Evolutionary conservation across 208 protist species (phyloP).

Genomic region (Trypanosoma mega): DNA sequence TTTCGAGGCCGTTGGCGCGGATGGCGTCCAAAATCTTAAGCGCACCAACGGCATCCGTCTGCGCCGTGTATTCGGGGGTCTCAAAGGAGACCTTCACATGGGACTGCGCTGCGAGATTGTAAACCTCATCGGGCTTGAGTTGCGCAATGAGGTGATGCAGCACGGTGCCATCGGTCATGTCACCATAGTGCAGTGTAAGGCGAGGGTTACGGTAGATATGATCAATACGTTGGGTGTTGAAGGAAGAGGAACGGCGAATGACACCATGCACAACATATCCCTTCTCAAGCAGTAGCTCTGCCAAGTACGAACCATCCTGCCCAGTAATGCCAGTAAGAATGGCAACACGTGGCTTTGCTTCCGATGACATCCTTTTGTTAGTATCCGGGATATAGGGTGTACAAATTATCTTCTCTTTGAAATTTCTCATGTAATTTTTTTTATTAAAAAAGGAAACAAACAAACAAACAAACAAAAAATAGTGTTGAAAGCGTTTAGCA

Average conservation of each 20-base stretch:
- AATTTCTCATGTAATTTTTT: too few species aligned
- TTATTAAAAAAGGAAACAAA: not conserved
- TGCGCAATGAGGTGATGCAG: conserved; percentile 72
- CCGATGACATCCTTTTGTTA: not conserved
- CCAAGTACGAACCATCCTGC: conserved; percentile 72
- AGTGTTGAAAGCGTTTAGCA: not conserved
- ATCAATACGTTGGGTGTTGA: conserved; percentile 92
- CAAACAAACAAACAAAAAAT: not conserved
- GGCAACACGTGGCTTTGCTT: conserved; percentile 36
- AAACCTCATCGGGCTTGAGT: conserved; percentile 85
- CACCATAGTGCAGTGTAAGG: conserved; percentile 91
- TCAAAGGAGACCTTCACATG: conserved; percentile 97
- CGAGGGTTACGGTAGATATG: conserved; percentile 71
- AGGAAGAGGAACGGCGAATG: conserved; percentile 88
- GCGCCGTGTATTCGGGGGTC: conserved; percentile 93
- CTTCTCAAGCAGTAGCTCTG: conserved; percentile 74
- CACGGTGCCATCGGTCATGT: conserved; percentile 90
- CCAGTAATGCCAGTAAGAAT: conserved; percentile 94
- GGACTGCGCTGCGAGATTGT: conserved; percentile 93
- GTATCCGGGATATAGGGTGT: too few species aligned
- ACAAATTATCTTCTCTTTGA: too few species aligned
- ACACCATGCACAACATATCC: conserved; percentile 93
- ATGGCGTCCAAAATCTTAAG: conserved; percentile 94
- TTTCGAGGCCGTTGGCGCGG: conserved; percentile 57
- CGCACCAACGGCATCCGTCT: conserved; percentile 91